Conservation (phyloP, 768 basidiomycete species). For the Pilatotrama ljubarskyi region DNA sequence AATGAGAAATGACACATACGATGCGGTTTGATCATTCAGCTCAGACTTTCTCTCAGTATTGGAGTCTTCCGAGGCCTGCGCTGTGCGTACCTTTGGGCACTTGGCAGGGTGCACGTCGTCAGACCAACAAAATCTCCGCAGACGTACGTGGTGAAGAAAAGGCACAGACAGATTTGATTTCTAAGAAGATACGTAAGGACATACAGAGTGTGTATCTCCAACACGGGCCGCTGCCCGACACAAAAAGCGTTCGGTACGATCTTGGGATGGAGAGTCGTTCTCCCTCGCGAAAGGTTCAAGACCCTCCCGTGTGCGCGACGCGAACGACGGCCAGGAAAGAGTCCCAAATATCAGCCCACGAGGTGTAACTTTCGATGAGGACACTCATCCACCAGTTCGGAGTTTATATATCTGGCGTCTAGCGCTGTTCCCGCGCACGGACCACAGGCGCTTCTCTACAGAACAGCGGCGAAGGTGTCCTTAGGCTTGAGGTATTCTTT, state of each 20-base stretch:
- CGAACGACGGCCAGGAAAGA: constrained; percentile 29
- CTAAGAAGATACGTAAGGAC: neutral
- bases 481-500: too few relatives aligned
- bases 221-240: constrained; percentile 66
- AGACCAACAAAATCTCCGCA: too few relatives aligned
- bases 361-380: constrained; percentile 72
- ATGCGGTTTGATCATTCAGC: too few relatives aligned
- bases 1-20: too few relatives aligned
- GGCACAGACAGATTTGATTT: neutral
- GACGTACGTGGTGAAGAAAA: neutral
- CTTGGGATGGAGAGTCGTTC: constrained; percentile 66
- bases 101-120: too few relatives aligned
- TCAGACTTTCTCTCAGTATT: too few relatives aligned
- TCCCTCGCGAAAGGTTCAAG: constrained; percentile 64
- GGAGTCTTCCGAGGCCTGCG: too few relatives aligned
- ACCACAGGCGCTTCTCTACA: constrained; percentile 40
- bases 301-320: constrained; percentile 37
- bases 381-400: constrained; percentile 1
- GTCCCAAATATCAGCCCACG: constrained; percentile 73
- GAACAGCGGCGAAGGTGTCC: too few relatives aligned
- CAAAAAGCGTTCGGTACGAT: constrained; percentile 49
- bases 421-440: constrained; percentile 48
- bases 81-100: too few relatives aligned
- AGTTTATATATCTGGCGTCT: constrained; percentile 19
- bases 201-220: constrained; percentile 31